Evolutionary conservation across 495 filamentous ascomycete genomes (phyloP), one percentile per base, ranked within the genome.

Genomic region (Daldinia childiae): DNA sequence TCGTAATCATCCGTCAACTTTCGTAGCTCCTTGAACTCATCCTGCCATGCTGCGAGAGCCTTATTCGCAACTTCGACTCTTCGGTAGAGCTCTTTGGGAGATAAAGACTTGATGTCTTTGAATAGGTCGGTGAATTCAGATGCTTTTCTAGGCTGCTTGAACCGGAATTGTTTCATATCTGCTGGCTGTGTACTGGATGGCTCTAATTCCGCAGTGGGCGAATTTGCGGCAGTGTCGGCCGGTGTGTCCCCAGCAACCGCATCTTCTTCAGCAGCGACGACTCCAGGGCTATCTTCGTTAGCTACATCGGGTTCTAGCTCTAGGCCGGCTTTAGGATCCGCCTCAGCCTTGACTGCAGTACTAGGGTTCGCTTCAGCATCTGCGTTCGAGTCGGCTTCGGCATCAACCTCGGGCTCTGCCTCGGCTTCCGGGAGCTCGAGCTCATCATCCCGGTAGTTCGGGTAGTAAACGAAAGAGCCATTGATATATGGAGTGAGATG

Each of bases 21-120:
- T 62, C 89, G 84, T 5, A 93, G 83, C 15, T 82, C 82, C 12
- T 87, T 73, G 71, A 85, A 92, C 71, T 94, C 89, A 17, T 88
- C 82, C 75, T 93, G 89, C 82, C 88, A 90, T 5, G 79, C 78
- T 43, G 81, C 79, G 59, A 94, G 69, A 4, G 85, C 83, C 51
- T 82, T 75, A 12, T 83, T 85, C 2, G 84, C 82, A 56, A 87
- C 86, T 32, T 85, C 81, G 4, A 87, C 80, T 14, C 85, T 79
- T 5, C 77, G 75, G 59, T 89, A 88, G 0, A 92, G 82, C 50
- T 85, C 85, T 21, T 85, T 84, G 0, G 62, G 77, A 9, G 79
- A 66, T 55, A 83, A 73, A 2, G 78, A 75, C 52, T 81, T 77
- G 48, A 57, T 68, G 15, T 80, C 71, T 60, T 82, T 72, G 27